Evolutionary conservation across 345 rosid genomes (phyloP).

Genomic region (Nephelium lappaceum): DNA sequence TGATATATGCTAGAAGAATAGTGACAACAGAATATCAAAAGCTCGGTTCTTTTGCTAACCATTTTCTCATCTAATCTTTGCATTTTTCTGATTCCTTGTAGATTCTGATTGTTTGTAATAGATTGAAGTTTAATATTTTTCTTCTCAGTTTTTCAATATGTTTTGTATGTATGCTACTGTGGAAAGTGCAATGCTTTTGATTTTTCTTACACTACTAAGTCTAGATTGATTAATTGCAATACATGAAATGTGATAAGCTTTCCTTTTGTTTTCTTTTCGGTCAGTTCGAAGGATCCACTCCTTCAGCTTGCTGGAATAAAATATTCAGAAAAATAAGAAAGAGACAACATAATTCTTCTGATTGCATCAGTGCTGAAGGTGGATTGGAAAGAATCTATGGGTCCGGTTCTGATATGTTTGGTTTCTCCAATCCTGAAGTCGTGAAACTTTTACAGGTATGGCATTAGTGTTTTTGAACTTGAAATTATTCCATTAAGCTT

Average conservation of each 20-base stretch:
- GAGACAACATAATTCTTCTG: conserved; percentile 37
- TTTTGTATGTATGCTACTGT: not conserved
- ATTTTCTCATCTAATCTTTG: not conserved
- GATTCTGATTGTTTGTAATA: not conserved
- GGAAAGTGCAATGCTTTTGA: not conserved
- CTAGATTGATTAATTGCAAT: conserved; percentile 1
- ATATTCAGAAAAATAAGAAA: conserved; percentile 64
- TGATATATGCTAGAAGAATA: not conserved
- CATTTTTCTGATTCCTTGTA: not conserved
- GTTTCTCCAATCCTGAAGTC: conserved; percentile 89
- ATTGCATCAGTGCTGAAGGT: conserved; percentile 39
- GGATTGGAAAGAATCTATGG: conserved; percentile 36
- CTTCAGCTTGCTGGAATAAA: conserved; percentile 91
- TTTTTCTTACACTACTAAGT: not conserved
- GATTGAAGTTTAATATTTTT: not conserved
- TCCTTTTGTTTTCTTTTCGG: not conserved
- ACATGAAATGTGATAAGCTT: not conserved
- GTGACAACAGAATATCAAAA: not conserved
- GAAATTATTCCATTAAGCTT: not conserved
- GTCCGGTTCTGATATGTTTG: conserved; percentile 91
- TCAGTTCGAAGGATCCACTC: conserved; percentile 82
- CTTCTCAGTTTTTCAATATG: not conserved
- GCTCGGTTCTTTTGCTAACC: not conserved
- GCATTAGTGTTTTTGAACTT: conserved; percentile 1
- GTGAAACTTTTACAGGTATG: conserved; percentile 74